Conservation (phyloP, 306 rosid genomes). For the Lablab purpureus region DNA sequence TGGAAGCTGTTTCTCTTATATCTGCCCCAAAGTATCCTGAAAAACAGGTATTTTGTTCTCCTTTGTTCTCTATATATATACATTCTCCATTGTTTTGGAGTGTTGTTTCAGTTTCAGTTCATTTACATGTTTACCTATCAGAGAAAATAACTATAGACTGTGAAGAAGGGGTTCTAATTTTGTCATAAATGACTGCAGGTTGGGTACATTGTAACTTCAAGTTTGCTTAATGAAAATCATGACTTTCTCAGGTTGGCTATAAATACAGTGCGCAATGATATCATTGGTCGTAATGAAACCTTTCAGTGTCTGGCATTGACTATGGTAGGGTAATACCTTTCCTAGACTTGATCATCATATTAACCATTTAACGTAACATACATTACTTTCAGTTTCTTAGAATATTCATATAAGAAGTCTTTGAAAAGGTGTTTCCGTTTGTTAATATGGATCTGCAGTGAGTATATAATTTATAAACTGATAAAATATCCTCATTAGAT, state of each 20-base stretch:
- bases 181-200: slow-evolving; percentile 73
- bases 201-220: slow-evolving; percentile 97
- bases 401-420: slow-evolving; percentile 15
- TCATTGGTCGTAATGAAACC: slow-evolving; percentile 98
- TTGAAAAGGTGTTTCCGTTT: slow-evolving; percentile 18
- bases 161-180: slow-evolving; percentile 40
- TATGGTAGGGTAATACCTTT: slow-evolving; percentile 74
- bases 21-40: slow-evolving; percentile 99
- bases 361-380: slow-evolving; percentile 7
- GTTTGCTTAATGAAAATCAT: slow-evolving; percentile 99
- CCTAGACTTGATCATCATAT: slow-evolving; percentile 21
- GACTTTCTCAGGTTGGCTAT: slow-evolving; percentile 98
- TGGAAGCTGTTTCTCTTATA: slow-evolving; percentile 99
- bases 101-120: slow-evolving; percentile 27
- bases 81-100: slow-evolving; percentile 10
- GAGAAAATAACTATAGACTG: slow-evolving; percentile 34
- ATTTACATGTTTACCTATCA: slow-evolving; percentile 33
- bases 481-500: slow-evolving; percentile 20
- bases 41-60: slow-evolving; percentile 72
- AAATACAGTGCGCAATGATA: slow-evolving; percentile 97
- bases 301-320: slow-evolving; percentile 98
- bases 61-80: background rate
- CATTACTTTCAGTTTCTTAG: slow-evolving; percentile 19
- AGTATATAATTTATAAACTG: slow-evolving; percentile 16
- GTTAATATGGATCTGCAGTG: slow-evolving; percentile 31